Evolutionary conservation across 805 yeast species (phyloP), one percentile per base, ranked within the genome.

Genomic region (Candida nitratophila): DNA sequence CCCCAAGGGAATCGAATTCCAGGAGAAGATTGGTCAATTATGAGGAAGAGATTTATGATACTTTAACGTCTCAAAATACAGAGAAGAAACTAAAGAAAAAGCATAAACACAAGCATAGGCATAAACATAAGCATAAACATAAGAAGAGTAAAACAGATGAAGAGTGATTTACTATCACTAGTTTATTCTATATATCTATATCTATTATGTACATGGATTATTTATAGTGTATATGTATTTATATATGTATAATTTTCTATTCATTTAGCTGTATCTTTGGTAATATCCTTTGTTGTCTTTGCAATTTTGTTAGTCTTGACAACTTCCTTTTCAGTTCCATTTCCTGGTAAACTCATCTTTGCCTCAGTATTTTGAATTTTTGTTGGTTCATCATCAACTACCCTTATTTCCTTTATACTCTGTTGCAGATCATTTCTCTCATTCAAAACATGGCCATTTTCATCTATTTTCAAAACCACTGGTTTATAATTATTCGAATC

Each of bases 401-500:
- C 15, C 3, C 10, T 11, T 17, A 19, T 14, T 16, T 29, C 31
- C 16, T 21, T 19, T 16, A 37, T 12, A 12, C 11, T 9, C 3
- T 32, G 8, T 40, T 11, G n/a, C 3, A n/a, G 17, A n/a, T 27
- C 38, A 11, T 17, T 35, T 20, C 12, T n/a, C 4, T 29, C 33
- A 29, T 26, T 29, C 22, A 21, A 22, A 30, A 48, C 49, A 38
- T 47, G 47, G 3, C 59, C 57, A 33, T 50, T 44, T 17, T 45
- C 61, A 34, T 61, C 69, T 15, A 70, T 50, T 43, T 68, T 66
- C 39, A 77, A 59, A 10, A 74, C 64, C 21, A 60, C 52, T 2
- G 84, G 82, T 27, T 65, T 64, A 41, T 68, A 61, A 19, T 68
- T 76, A 17, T 60, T 63, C 0, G 81, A 76, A 1, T 76, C 71